These are phyloP conservation scores for Phytomonas sp. DNA, from an alignment of 208 protist genomes.

Conservation along the genomic window DNA sequence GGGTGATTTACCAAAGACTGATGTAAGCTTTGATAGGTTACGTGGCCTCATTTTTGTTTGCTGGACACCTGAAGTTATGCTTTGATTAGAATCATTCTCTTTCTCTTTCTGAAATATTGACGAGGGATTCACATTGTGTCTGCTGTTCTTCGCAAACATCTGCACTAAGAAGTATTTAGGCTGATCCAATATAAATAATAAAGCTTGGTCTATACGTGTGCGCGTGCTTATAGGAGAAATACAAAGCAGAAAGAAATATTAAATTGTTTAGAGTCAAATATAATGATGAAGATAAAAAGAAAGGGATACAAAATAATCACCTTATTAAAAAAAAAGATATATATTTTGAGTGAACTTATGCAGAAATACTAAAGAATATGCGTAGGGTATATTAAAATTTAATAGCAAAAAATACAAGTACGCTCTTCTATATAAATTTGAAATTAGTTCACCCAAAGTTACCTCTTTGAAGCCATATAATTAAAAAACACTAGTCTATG, in stretches of 20 bases:
- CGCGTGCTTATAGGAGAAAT: background rate
- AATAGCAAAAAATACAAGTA: too few relatives aligned
- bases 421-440: too few relatives aligned
- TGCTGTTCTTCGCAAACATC: background rate
- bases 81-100: background rate
- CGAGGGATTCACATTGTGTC: background rate
- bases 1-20: background rate
- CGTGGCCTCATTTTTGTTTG: background rate
- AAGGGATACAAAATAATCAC: too few relatives aligned
- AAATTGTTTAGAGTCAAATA: background rate
- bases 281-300: background rate
- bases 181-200: too few relatives aligned
- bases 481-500: background rate
- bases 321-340: too few relatives aligned
- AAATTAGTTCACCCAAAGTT: too few relatives aligned
- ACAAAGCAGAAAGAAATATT: slow-evolving; percentile 3
- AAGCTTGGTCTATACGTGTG: background rate
- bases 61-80: background rate
- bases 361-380: too few relatives aligned
- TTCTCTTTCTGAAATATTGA: background rate
- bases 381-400: too few relatives aligned
- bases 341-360: too few relatives aligned
- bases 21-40: background rate
- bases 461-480: background rate
- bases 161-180: background rate